phyloP scores from a whole-genome alignment of 1,284 basidiomycete genomes.

The Vanrija humicola region DNA sequence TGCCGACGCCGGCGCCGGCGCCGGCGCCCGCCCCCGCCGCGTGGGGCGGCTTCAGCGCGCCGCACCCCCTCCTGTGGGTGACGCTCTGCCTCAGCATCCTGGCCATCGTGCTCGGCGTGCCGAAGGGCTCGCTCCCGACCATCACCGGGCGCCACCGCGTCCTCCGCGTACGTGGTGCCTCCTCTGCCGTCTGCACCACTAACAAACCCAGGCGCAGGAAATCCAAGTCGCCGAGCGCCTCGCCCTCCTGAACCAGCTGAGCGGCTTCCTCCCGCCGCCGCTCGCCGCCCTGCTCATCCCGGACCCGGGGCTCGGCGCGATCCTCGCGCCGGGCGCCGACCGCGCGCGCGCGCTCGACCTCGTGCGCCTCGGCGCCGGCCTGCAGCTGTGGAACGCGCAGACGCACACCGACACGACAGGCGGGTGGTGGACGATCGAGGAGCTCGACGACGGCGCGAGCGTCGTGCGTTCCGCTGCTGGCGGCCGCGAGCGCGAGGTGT shows the following conservation, averaged over 20 bases:
- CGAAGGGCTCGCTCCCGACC: constrained; percentile 41
- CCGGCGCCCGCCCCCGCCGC: background rate
- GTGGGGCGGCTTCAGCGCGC: constrained; percentile 10
- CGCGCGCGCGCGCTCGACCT: constrained; percentile 16
- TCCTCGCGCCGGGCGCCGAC: background rate
- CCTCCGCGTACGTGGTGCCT: constrained; percentile 30
- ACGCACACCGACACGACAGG: background rate
- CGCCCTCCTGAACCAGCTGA: constrained; percentile 32
- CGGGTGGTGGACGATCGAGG: constrained; percentile 39
- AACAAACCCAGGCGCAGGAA: constrained; percentile 30
- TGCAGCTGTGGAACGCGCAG: constrained; percentile 29
- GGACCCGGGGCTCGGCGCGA: background rate
- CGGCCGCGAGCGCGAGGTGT: constrained; percentile 33
- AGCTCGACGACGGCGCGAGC: constrained; percentile 35
- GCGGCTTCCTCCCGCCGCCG: constrained; percentile 41
- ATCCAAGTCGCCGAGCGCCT: constrained; percentile 33
- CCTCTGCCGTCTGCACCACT: background rate
- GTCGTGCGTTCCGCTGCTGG: constrained; percentile 23
- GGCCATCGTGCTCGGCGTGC: constrained; percentile 39
- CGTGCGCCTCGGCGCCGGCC: constrained; percentile 19
- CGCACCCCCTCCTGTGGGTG: constrained; percentile 44
- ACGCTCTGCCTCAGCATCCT: constrained; percentile 31
- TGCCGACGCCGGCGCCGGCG: background rate
- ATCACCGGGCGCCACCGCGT: constrained; percentile 41
- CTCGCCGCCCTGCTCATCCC: constrained; percentile 29